These are phyloP conservation scores for Candida ponderosae DNA, from an alignment of 805 yeast genomes.

Conservation along the genomic window DNA sequence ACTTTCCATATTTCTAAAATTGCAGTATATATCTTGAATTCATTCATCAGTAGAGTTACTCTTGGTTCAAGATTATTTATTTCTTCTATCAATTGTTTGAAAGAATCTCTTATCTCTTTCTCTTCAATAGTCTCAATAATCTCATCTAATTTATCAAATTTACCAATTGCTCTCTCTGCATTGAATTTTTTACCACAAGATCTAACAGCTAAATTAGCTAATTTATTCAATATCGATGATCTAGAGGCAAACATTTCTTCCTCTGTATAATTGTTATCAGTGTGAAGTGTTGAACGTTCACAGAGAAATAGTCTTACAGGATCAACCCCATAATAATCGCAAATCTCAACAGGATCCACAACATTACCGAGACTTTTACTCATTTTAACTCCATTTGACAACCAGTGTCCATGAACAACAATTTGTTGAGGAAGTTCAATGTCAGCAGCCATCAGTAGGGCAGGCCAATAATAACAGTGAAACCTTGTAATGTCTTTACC, in stretches of 20 bases:
- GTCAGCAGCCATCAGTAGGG: conserved; percentile 77
- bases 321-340: conserved; percentile 61
- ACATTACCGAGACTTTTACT: conserved; percentile 90
- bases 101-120: conserved; percentile 4
- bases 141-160: conserved; percentile 1
- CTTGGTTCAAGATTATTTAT: conserved; percentile 27
- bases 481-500: conserved; percentile 90
- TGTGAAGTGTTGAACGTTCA: conserved; percentile 65
- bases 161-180: conserved; percentile 35
- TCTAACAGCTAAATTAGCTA: conserved; percentile 72
- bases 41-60: conserved; percentile 36
- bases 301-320: conserved; percentile 67
- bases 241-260: conserved; percentile 43
- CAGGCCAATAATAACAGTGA: conserved; percentile 94
- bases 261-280: conserved; percentile 76
- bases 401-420: conserved; percentile 93
- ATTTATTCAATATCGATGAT: conserved; percentile 68
- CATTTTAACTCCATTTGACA: conserved; percentile 86
- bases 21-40: conserved; percentile 49
- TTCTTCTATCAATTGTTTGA: conserved; percentile 18
- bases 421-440: conserved; percentile 63
- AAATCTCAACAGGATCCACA: conserved; percentile 75
- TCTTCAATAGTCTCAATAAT: conserved; percentile 3
- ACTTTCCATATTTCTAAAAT: conserved; percentile 52
- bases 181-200: conserved; percentile 65